Percentiles rank a stretch among this genome's conserved stretches.
Conservation (phyloP, 225 moss, liverwort and hornwort genomes). For the Thuidium tamariscinum region DNA sequence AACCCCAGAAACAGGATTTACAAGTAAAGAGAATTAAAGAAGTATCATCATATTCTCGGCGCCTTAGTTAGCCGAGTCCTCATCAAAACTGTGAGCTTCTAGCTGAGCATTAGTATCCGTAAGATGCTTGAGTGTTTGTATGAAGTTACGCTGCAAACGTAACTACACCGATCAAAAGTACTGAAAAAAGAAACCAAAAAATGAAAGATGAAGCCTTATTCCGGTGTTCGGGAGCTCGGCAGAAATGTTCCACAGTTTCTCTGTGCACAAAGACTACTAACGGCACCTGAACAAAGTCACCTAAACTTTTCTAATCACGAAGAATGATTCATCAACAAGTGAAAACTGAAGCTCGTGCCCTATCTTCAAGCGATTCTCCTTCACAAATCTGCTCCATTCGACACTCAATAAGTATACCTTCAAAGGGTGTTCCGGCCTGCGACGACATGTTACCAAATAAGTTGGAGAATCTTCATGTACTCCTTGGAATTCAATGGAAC, state of each 20-base stretch:
- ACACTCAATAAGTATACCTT: rapidly evolving
- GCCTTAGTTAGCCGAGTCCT: too few relatives aligned
- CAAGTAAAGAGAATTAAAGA: neutral
- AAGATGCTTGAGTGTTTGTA: neutral
- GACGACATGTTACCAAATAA: neutral
- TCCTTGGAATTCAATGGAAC: neutral
- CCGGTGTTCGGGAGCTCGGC: neutral
- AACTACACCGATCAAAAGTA: neutral
- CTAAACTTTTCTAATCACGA: neutral
- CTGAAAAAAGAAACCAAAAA: neutral
- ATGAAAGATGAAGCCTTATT: neutral
- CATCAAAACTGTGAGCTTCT: neutral
- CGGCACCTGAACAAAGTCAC: neutral
- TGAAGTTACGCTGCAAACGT: neutral
- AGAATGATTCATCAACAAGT: neutral
- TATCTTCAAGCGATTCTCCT: neutral
- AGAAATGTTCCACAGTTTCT: neutral
- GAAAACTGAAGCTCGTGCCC: neutral
- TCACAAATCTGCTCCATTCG: neutral
- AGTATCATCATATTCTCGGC: neutral
- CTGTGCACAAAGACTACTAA: too few relatives aligned
- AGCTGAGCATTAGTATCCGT: too few relatives aligned
- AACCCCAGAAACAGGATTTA: neutral
- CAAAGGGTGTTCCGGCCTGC: rapidly evolving
- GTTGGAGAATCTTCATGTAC: neutral